These are phyloP conservation scores for Pseudogymnoascus sp. DNA, from an alignment of 2,329 filamentous ascomycete genomes.

Conservation along the genomic window DNA sequence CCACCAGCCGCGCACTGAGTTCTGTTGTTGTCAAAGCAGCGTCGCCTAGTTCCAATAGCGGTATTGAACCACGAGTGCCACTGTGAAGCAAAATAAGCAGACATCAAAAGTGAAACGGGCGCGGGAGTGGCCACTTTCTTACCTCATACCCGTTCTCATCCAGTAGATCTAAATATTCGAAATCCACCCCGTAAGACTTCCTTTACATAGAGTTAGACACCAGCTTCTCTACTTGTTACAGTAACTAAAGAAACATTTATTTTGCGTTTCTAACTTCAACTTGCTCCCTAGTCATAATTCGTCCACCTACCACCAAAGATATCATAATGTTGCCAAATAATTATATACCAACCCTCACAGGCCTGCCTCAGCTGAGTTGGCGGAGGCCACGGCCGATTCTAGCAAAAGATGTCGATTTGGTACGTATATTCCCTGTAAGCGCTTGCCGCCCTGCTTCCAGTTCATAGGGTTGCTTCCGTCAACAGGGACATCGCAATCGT, in stretches of 20 bases:
- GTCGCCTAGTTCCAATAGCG: constrained; percentile 13
- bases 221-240: no score
- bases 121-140: not conserved
- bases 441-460: constrained; percentile 27
- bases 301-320: no score
- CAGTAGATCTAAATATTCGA: no score
- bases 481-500: no score
- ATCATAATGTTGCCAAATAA: no score
- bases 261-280: no score
- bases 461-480: constrained; percentile 18
- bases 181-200: no score
- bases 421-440: constrained; percentile 23
- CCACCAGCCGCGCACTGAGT: constrained; percentile 14
- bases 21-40: constrained; percentile 15
- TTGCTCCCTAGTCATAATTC: no score
- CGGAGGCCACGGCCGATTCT: constrained; percentile 23
- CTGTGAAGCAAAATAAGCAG: not conserved
- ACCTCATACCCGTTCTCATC: constrained; percentile 15
- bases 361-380: constrained; percentile 16
- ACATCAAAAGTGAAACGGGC: not conserved
- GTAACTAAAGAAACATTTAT: no score
- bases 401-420: constrained; percentile 17
- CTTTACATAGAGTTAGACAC: no score
- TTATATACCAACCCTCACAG: constrained; percentile 22
- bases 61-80: constrained; percentile 15